Evolutionary conservation across 345 rosid genomes (phyloP).

Genomic region (Ceriops decandra): DNA sequence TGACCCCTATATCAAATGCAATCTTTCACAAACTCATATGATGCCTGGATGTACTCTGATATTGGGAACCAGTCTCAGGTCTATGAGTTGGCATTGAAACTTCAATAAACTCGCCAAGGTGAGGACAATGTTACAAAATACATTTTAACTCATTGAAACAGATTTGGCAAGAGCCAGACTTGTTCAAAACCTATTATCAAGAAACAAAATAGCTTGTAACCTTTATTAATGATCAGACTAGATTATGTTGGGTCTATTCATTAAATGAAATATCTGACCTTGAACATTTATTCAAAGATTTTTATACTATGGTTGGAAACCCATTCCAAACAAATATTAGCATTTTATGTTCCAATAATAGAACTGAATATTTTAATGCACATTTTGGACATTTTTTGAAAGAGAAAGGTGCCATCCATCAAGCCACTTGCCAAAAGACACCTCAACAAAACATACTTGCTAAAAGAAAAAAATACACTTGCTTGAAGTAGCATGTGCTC

Average conservation of each 20-base stretch:
- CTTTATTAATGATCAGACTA: not conserved
- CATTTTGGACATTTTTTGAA: not conserved
- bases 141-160: not conserved
- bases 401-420: not conserved
- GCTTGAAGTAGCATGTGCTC: not conserved
- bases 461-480: not conserved
- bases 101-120: not conserved
- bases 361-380: constrained; percentile 1
- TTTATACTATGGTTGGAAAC: not conserved
- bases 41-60: constrained; percentile 5
- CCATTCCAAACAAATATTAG: not conserved
- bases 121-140: constrained; percentile 4
- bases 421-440: not conserved
- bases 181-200: not conserved
- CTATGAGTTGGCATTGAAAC: not conserved
- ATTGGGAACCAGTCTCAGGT: constrained; percentile 10
- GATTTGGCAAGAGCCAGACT: not conserved
- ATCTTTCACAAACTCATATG: not conserved
- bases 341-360: not conserved
- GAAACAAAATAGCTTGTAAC: constrained; percentile 1
- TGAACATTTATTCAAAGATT: not conserved
- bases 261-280: not conserved
- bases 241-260: not conserved
- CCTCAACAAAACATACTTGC: not conserved
- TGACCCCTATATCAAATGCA: too few relatives aligned